Evolutionary conservation across 805 yeast species (phyloP), one percentile per base, ranked within the genome.

Genomic region (Starmerella vaccinii): DNA sequence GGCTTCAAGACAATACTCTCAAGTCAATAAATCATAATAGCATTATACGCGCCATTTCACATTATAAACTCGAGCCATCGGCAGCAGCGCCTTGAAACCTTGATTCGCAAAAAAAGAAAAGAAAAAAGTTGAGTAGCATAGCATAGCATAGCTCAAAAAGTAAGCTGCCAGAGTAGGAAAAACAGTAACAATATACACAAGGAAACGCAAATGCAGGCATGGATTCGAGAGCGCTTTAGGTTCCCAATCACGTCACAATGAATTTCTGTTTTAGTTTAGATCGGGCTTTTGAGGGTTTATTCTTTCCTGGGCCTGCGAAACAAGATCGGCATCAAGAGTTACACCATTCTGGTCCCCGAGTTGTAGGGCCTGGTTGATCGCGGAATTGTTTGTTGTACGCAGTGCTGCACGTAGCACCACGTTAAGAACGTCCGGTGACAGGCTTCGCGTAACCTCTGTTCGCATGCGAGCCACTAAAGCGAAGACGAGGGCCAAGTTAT

Each of bases 401-500:
- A 41, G 19, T 2, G 34, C 45, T 15, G 34, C 18, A 2, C 45
- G 45, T 18, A 41, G 23, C 24, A 19, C 24, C 18, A 41, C 24
- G 16, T 41, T 18, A 4, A 27, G 9, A 4, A 34, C 12, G 15
- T 26, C 45, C 3, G 34, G n/a, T 9, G 23, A 16, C 13, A 27
- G 45, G 19, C 24, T 13, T 5, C 32, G 19, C 16, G 19, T 34
- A 18, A 34, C 18, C 5, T 24, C 30, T 10, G 43, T 13, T 3
- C 19, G 41, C 16, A 49, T 27, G 26, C 59, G 50, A 10, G 30
- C 23, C n/a, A 56, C 29, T 10, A 51, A 29, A 8, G 51, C 52
- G 35, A 53, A 51, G 18, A 50, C 16, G 8, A 29, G 27, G n/a
- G 49, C 40, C 40, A 51, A 26, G 21, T 33, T 38, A 16, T 23